phyloP scores from a whole-genome alignment of 768 basidiomycete genomes.

The Brasilioporus rufonigricans region DNA sequence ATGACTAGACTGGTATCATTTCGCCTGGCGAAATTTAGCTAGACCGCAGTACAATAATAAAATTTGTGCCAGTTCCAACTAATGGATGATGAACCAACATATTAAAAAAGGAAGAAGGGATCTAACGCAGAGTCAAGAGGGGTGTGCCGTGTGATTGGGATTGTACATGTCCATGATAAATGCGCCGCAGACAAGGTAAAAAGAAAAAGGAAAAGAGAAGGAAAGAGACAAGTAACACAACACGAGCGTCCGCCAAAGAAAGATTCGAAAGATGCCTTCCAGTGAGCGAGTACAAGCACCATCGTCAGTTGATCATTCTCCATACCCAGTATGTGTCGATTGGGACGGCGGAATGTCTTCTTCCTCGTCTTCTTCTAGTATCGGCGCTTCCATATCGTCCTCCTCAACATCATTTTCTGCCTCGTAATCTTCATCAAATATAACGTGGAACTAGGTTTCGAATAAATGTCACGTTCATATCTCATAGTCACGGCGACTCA shows the following conservation, averaged over 20 bases:
- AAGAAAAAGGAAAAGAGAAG: background rate
- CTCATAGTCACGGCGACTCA: constrained; percentile 36
- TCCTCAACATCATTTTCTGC: constrained; percentile 55
- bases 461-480: background rate
- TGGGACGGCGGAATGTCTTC: constrained; percentile 34
- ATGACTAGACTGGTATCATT: constrained; percentile 36
- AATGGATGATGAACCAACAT: constrained; percentile 14
- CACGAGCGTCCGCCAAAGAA: constrained; percentile 23
- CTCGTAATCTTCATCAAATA: constrained; percentile 73
- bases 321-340: constrained; percentile 21
- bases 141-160: constrained; percentile 11
- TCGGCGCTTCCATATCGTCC: constrained; percentile 63
- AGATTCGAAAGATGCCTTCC: constrained; percentile 8
- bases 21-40: constrained; percentile 11
- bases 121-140: constrained; percentile 7
- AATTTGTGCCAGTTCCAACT: constrained; percentile 22
- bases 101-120: background rate
- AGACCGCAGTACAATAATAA: constrained; percentile 30
- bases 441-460: constrained; percentile 50
- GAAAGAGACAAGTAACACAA: constrained; percentile 20
- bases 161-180: constrained; percentile 36
- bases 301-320: constrained; percentile 15
- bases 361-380: constrained; percentile 59
- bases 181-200: constrained; percentile 13
- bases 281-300: constrained; percentile 9